Base-by-base conservation (phyloP, 192 early-diverging fungal species). In the Coemansia javaensis region DNA sequence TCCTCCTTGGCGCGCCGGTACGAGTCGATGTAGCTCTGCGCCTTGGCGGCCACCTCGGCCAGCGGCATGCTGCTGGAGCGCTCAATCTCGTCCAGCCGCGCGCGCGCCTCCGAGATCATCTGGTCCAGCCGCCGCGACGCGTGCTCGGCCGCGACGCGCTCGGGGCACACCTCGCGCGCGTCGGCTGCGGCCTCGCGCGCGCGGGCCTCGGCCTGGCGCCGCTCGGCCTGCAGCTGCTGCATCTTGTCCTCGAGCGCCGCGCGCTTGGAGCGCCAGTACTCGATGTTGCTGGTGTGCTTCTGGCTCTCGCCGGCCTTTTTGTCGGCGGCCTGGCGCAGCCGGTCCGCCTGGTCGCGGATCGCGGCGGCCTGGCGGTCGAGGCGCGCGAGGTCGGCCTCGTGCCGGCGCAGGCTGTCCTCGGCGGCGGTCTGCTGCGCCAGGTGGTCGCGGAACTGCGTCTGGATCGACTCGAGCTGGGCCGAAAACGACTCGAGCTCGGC, bases 41-140 rank as follows among this genome's bases (percentile, higher is more conserved):
- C 66, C 50, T 84, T 78, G 5, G 72, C 47, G 17, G 82, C 77
- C 20, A 85, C 68, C 40, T 83, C 79, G 24, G 84, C 89, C 18
- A 86, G 28, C 30, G 69, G 66, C 44, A 63, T 68, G 15, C 81
- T 83, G 22, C 68, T 65, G 34, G 79, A 77, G n/a, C 59, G 53
- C 68, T 85, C 82, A 47, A 79, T 78, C 42, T 84, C 80, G 11
- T 59, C 45, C 16, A 84, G 59, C 18, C 77, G 66, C 0, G 50
- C 64, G 16, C 75, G 56, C 42, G 75, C 64, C 16, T 81, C 53
- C 14, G 65, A 66, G 16, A 89, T 82, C 39, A 81, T 63, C 5
- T 77, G 75, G 46, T 94, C 82, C 17, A 91, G 73, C 23, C 71
- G 69, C 1, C 58, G 31, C 0, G 54, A 49, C 10, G 75, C 18